Evolutionary conservation across 208 protist genomes (phyloP), one percentile per base, ranked within the genome.

Genomic region (Acanthamoeba royreba): DNA sequence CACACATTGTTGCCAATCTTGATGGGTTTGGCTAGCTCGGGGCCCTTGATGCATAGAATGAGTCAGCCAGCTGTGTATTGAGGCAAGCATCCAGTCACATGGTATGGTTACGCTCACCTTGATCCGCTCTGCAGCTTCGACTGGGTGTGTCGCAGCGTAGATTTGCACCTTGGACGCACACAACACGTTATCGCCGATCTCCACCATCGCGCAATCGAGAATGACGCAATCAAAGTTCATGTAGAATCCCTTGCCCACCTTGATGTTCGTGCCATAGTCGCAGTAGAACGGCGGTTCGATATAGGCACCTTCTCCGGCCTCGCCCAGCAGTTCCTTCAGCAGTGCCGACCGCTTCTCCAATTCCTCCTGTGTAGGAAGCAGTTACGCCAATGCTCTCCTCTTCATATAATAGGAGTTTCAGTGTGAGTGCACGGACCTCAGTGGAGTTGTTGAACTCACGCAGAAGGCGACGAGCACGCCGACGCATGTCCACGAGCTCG

Each of bases 191-290:
- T 96, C 93, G 33, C 97, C 97, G 33, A 99, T 97, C 66, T 81
- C 92, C 33, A 98, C 94, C 79, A 79, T 49, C n/a, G 85, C 93
- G 25, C 96, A 87, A 94, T 98, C 98, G 5, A 98, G 90, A 33
- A 98, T 92, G 3, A 95, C 93, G 93, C 95, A 98, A 52, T 96
- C 88, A 90, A 96, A 98, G 69, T 98, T 98, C 11, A 96, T 52
- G 92, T 96, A 97, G 35, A 98, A 94, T 69, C 92, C 85, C n/a
- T 96, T 92, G 11, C 97, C 97, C n/a, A 98, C 7, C 13, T 86
- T 74, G 35, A 98, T 97, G 95, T 98, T 96, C 25, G 66, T 95
- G 13, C 97, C 98, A 91, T 98, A 98, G 91, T 98, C 97, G 47
- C 92, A 98, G n/a, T 94, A 86, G 72, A 98, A 96, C 2, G 97